Evolutionary conservation across 164 flowering plant species (phyloP).

Genomic region (Vitis rotundifolia): DNA sequence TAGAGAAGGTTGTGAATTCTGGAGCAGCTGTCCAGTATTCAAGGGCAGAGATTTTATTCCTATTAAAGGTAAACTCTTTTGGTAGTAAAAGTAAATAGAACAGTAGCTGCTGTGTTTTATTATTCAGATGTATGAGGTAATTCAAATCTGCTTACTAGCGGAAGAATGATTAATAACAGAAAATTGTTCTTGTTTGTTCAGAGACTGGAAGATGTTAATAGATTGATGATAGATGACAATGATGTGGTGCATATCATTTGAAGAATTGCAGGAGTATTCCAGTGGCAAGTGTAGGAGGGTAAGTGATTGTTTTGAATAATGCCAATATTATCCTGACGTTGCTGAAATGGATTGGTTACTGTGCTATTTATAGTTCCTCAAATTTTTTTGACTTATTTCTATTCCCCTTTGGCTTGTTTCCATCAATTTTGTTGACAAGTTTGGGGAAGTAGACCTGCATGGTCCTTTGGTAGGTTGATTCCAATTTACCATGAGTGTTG

Average conservation of each 20-base stretch:
- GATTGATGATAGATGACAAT: constrained; percentile 58
- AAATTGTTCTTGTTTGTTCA: constrained; percentile 29
- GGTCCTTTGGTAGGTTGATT: no score
- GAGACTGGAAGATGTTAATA: constrained; percentile 70
- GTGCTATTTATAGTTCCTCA: no score
- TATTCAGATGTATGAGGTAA: constrained; percentile 1
- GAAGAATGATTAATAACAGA: not conserved
- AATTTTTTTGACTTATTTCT: no score
- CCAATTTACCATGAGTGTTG: no score
- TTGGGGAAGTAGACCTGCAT: no score
- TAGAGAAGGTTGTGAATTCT: constrained; percentile 67
- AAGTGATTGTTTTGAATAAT: not conserved
- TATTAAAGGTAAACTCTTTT: constrained; percentile 60
- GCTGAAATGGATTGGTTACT: no score
- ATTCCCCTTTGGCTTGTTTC: no score
- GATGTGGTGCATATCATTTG: constrained; percentile 57
- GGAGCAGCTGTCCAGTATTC: constrained; percentile 55
- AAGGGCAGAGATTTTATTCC: constrained; percentile 51
- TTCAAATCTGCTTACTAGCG: not conserved
- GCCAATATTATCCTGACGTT: no score
- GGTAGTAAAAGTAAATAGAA: no score
- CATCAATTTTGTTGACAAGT: no score
- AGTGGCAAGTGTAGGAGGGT: not conserved
- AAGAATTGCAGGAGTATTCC: no score
- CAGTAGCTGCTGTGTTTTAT: not conserved